Evolutionary conservation across 352 stramenopile species (phyloP).

Genomic region (Phytophthora lateralis): DNA sequence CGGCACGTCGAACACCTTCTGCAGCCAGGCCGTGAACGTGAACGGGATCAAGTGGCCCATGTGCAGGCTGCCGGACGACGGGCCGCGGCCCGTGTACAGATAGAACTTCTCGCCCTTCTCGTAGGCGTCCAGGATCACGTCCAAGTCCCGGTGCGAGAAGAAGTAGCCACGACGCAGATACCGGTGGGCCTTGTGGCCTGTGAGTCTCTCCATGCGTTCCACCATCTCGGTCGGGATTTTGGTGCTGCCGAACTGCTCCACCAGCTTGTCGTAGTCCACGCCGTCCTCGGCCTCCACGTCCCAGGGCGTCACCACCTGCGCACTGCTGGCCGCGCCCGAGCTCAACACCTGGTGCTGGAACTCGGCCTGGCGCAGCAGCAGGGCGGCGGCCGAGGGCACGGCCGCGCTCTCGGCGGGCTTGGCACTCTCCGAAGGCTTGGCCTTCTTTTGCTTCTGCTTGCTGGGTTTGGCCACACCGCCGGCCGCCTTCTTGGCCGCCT

Average conservation of each 20-base stretch:
- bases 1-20: slow-evolving; percentile 98
- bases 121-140: slow-evolving; percentile 95
- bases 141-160: slow-evolving; percentile 99
- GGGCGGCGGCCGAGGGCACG: slow-evolving; percentile 57
- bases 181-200: slow-evolving; percentile 93
- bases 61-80: slow-evolving; percentile 97
- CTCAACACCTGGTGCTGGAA: slow-evolving; percentile 74
- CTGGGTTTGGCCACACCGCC: slow-evolving; percentile 27
- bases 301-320: slow-evolving; percentile 93
- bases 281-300: slow-evolving; percentile 94
- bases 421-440: slow-evolving; percentile 74
- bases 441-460: slow-evolving; percentile 53
- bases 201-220: slow-evolving; percentile 95
- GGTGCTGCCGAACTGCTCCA: slow-evolving; percentile 97
- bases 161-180: slow-evolving; percentile 99
- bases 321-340: slow-evolving; percentile 52
- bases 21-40: slow-evolving; percentile 98
- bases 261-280: slow-evolving; percentile 99
- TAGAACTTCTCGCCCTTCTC: slow-evolving; percentile 98
- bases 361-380: slow-evolving; percentile 74
- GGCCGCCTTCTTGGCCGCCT: slow-evolving; percentile 59
- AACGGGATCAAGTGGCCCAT: slow-evolving; percentile 99
- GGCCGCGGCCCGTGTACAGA: slow-evolving; percentile 99
- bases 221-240: slow-evolving; percentile 95
- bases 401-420: slow-evolving; percentile 67